Percentiles rank a stretch among this genome's conserved stretches.
phyloP scores from a whole-genome alignment of 2,329 filamentous ascomycete genomes.

The Simplicillium aogashimaense region DNA sequence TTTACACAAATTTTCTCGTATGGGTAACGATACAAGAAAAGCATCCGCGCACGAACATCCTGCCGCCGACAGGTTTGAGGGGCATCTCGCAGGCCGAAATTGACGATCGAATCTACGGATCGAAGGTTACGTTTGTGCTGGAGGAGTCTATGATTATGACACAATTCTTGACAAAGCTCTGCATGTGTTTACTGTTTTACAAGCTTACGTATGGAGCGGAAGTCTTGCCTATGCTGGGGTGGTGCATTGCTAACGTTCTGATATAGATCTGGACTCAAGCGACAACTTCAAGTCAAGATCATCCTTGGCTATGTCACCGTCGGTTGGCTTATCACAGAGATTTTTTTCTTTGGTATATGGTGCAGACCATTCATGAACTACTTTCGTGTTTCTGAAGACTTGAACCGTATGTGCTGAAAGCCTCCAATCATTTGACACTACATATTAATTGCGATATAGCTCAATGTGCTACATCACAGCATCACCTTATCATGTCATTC shows the following conservation, averaged over 20 bases:
- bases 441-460: constrained; percentile 2
- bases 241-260: too few relatives aligned
- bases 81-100: constrained; percentile 22
- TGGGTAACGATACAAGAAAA: background rate
- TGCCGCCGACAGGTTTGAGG: constrained; percentile 25
- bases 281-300: constrained; percentile 20
- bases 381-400: constrained; percentile 34
- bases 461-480: constrained; percentile 35
- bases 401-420: constrained; percentile 7
- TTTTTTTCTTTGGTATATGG: constrained; percentile 31
- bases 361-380: constrained; percentile 35
- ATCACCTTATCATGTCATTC: constrained; percentile 35
- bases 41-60: constrained; percentile 14
- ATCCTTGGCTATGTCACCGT: constrained; percentile 27
- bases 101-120: constrained; percentile 28
- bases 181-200: constrained; percentile 32
- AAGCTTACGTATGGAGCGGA: constrained; percentile 22
- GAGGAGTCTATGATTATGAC: constrained; percentile 27
- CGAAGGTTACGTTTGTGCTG: constrained; percentile 31
- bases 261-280: constrained; percentile 13
- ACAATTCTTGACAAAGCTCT: constrained; percentile 24
- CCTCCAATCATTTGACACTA: background rate
- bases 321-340: constrained; percentile 31
- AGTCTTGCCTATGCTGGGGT: too few relatives aligned
- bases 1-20: background rate